These are phyloP conservation scores for Russula vinacea DNA, from an alignment of 768 basidiomycete genomes.

Conservation along the genomic window DNA sequence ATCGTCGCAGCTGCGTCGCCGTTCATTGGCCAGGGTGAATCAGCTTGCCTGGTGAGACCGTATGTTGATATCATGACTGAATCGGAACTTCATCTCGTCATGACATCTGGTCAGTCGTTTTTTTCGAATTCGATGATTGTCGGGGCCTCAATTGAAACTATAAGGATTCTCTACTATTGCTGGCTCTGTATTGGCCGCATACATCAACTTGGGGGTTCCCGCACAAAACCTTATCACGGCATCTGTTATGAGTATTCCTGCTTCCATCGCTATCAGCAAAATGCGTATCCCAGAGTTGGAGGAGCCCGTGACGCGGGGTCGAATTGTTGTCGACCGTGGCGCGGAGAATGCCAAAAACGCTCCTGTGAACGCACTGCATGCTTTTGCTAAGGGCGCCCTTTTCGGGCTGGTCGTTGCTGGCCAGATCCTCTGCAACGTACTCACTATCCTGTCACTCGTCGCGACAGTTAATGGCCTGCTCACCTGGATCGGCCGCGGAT, in stretches of 20 bases:
- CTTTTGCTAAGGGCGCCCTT: conserved; percentile 79
- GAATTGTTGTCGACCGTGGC: conserved; percentile 78
- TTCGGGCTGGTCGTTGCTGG: conserved; percentile 87
- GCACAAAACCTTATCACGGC: conserved; percentile 80
- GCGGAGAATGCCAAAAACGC: conserved; percentile 46
- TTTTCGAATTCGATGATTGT: background rate
- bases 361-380: conserved; percentile 81
- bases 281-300: conserved; percentile 81
- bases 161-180: conserved; percentile 85
- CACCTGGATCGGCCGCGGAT: conserved; percentile 85
- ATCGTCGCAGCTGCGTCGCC: conserved; percentile 90
- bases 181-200: conserved; percentile 83
- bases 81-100: conserved; percentile 81
- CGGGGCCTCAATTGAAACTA: background rate
- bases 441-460: conserved; percentile 81
- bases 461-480: conserved; percentile 79
- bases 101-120: conserved; percentile 67
- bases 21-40: conserved; percentile 92
- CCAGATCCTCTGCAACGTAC: conserved; percentile 83
- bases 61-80: conserved; percentile 83
- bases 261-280: conserved; percentile 90
- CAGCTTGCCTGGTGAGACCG: conserved; percentile 79
- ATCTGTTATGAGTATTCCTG: conserved; percentile 93
- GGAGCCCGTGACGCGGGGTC: conserved; percentile 82
- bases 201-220: conserved; percentile 75